Evolutionary conservation across 257 asterid genomes (phyloP), one percentile per base, ranked within the genome.

Genomic region (Marsdenia floribunda): DNA sequence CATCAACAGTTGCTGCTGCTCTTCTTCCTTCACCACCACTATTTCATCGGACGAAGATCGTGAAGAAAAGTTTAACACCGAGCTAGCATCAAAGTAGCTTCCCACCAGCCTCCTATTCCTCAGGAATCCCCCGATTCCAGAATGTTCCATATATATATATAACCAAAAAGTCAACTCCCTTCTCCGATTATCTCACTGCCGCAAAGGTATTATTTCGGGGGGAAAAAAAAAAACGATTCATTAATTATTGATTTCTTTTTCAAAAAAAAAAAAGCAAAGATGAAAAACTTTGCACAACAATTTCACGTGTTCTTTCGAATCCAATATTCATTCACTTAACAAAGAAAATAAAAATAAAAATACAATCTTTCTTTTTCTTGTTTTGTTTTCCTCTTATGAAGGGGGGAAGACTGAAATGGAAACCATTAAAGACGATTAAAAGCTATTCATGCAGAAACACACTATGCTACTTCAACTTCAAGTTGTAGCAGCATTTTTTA

Each of bases 101-200:
- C 81, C 88, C 44, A 75, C 88, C 44, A 75, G 61, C 72, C 82
- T 82, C 66, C 86, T 60, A 47, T 77, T 85, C 74, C 79, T 75
- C 74, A 77, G 4, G 53, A 80, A 68, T 12, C 50, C 46, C 53
- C 78, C 74, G 55, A 72, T 22, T 65, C 83, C 84, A 57, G 81
- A 52, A 75, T 60, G 71, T 54, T 81, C 87, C 87, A 83, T 83
- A 44, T 29, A 29, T 29, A 29, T 29, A 29, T 29, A 29, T 29
- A 29, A 29, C 33, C 60, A 35, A 40, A 14, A 74, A 73, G 69
- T 59, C 72, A 46, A 73, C 75, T 65, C 35, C 42, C 44, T 50
- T 18, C 50, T 46, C 49, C 49, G 49, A 44, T 44, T 44, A 29
- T 29, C 33, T 29, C 33, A 29, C 33, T 29, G 33, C 33, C 0